phyloP scores from a whole-genome alignment of 768 basidiomycete genomes.

The Atractiella rhizophila region DNA sequence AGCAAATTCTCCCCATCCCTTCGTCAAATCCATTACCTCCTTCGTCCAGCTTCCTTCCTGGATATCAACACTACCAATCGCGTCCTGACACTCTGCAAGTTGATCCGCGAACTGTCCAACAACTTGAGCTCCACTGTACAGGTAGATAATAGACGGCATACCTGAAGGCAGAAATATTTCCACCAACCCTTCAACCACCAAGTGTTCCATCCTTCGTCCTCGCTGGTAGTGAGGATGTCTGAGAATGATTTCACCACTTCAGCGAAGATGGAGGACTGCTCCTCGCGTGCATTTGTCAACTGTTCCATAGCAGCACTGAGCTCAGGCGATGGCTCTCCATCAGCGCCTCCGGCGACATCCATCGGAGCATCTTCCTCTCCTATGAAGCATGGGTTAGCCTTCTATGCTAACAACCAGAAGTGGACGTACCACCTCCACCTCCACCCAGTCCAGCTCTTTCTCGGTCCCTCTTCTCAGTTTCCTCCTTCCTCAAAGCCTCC shows the following conservation, averaged over 20 bases:
- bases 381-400: constrained; percentile 19
- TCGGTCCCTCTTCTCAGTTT: constrained; percentile 47
- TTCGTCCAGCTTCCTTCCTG: too few relatives aligned
- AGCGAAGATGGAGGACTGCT: constrained; percentile 49
- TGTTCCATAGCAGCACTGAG: not conserved
- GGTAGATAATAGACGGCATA: constrained; percentile 23
- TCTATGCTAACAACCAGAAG: constrained; percentile 10
- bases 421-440: constrained; percentile 33
- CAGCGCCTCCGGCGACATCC: constrained; percentile 23
- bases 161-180: constrained; percentile 57
- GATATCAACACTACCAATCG: too few relatives aligned
- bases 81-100: too few relatives aligned
- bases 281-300: constrained; percentile 33
- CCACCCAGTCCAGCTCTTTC: constrained; percentile 48
- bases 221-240: constrained; percentile 41
- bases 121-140: too few relatives aligned
- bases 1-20: too few relatives aligned
- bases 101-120: too few relatives aligned
- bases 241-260: constrained; percentile 54
- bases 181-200: constrained; percentile 89
- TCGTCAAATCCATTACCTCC: too few relatives aligned
- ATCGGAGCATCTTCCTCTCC: constrained; percentile 25
- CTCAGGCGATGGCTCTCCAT: constrained; percentile 2
- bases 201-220: constrained; percentile 45
- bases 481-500: constrained; percentile 51